Percentiles rank a stretch among this genome's conserved stretches.
phyloP scores from a whole-genome alignment of 2,329 filamentous ascomycete genomes.

The Cladosporium colombiae region DNA sequence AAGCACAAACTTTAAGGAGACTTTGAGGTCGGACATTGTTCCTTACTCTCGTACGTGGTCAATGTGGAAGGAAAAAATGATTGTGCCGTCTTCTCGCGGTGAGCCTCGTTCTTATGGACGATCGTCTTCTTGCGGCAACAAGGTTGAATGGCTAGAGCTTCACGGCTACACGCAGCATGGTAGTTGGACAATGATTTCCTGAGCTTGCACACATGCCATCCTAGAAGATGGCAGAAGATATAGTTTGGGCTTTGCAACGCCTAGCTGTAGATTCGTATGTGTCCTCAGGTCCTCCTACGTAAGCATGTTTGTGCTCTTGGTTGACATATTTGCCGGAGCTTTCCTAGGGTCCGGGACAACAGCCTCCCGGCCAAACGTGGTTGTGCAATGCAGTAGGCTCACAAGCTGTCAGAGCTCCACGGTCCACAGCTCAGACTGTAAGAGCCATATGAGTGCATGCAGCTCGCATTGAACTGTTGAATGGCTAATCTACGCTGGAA shows the following conservation, averaged over 20 bases:
- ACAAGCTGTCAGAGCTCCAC: neutral
- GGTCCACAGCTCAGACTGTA: neutral
- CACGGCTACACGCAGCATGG: conserved; percentile 20
- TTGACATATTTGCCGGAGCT: neutral
- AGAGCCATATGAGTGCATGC: neutral
- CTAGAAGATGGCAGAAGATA: no score
- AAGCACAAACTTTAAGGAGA: neutral
- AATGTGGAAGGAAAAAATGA: no score
- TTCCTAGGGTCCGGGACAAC: neutral
- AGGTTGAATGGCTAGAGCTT: conserved; percentile 7
- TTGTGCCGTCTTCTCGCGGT: no score
- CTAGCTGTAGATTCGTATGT: neutral
- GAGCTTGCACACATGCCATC: no score
- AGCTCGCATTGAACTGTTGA: neutral
- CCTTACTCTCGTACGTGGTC: neutral
- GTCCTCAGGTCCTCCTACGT: neutral
- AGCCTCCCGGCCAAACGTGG: neutral
- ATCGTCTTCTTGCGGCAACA: neutral
- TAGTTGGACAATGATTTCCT: no score
- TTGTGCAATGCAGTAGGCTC: neutral
- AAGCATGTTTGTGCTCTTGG: neutral
- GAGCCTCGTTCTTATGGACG: neutral
- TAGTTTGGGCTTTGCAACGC: no score
- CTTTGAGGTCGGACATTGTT: neutral
- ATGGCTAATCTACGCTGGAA: neutral